phyloP scores from a whole-genome alignment of 2,329 filamentous ascomycete species.

The Diaporthe capsici region DNA sequence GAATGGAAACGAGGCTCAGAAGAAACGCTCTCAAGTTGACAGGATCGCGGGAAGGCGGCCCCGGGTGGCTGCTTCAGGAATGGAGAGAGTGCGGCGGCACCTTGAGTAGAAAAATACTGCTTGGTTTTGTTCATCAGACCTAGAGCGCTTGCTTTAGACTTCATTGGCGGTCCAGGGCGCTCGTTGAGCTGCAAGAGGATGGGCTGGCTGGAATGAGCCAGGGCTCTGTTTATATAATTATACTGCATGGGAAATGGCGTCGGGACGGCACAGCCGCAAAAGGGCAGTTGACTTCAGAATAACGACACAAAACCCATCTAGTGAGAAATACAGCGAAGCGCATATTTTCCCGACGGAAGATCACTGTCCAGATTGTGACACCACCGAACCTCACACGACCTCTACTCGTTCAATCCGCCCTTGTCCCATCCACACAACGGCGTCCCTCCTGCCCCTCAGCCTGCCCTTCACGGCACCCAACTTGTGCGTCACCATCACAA shows the following conservation, averaged over 20 bases:
- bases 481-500: slow-evolving; percentile 47
- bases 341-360: not conserved
- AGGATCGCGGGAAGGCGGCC: not conserved
- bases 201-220: not conserved
- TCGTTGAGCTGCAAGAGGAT: not conserved
- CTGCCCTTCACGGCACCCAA: slow-evolving; percentile 34
- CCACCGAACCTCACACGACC: not conserved
- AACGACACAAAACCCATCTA: not conserved
- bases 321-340: not conserved
- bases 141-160: not conserved
- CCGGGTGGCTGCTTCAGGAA: not conserved
- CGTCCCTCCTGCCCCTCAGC: slow-evolving; percentile 38
- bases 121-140: not conserved
- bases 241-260: slow-evolving; percentile 32
- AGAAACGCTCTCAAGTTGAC: not conserved
- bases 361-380: not conserved
- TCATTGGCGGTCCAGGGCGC: slow-evolving; percentile 1
- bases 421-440: slow-evolving; percentile 43
- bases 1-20: not conserved
- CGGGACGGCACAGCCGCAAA: slow-evolving; percentile 27
- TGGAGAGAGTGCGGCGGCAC: not conserved
- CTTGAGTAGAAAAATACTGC: not conserved
- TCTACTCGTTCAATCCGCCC: slow-evolving; percentile 39
- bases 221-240: slow-evolving; percentile 18
- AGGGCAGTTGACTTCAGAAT: slow-evolving; percentile 21